Evolutionary conservation across 2,329 filamentous ascomycete species (phyloP), one percentile per base, ranked within the genome.

Genomic region (Venturia nashicola): DNA sequence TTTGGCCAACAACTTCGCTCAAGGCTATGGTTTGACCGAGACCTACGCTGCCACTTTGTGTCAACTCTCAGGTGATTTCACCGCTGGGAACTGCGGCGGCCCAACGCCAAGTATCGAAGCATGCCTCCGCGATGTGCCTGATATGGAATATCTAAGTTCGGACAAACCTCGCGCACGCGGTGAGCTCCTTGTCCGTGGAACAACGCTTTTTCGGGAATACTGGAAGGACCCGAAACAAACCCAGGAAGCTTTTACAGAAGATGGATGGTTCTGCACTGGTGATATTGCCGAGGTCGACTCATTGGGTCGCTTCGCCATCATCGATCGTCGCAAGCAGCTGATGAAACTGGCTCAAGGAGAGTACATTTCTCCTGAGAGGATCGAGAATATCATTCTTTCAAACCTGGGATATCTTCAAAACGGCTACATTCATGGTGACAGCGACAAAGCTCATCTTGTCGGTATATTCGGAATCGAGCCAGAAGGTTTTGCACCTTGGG

Each of bases 321-420:
- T 99, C 70, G 94, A 99, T 76, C 91, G 94, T 70, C 88, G 91
- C 77, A 99, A 99, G 88, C 97, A 97, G 77, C 90, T 99, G n/a
- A 85, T 99, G 73, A 99, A 99, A 83, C 85, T 97, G 64, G 88
- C 93, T 0, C 94, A 99, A 76, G 94, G 94, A 74, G 94, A 99
- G 78, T 99, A 99, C 77, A 91, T 99, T 71, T 96, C 92, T 1
- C 94, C 93, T 14, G 94, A 99, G 78, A 90, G 92, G 65, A 90
- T 99, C 72, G 94, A 99, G 80, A 97, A 96, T 74, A 88, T 96
- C 44, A 95, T 93, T 75, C 81, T 95, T 67, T 90, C 89, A 67
- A 91, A 88, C 76, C 86, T 86, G 66, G 87, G 84, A 68, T 86
- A 92, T 69, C 78, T 97, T 27, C 83, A 86, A 32, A 88, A 88